Evolutionary conservation across 768 basidiomycete genomes (phyloP), one percentile per base, ranked within the genome.

Genomic region (Cystofilobasidium ferigula): DNA sequence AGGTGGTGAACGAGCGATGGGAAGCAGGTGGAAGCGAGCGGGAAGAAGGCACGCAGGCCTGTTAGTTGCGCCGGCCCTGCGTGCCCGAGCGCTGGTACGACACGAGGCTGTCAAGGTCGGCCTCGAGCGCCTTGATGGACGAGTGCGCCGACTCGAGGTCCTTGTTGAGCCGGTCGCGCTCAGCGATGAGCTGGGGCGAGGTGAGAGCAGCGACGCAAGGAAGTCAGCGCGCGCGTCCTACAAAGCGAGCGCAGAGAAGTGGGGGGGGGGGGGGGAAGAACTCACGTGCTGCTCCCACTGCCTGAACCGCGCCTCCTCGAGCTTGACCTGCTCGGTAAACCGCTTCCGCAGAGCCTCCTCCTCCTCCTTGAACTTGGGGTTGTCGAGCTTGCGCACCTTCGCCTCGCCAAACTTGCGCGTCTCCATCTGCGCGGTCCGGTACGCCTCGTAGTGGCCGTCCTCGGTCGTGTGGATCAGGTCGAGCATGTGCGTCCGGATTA

Each of bases 331-430:
- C 78, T 99, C 95, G 35, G 95, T 99, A 79, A 99, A 99, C 69
- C 92, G 85, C 82, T 93, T 97, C 74, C 94, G 82, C 69, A 98
- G 84, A 67, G 85, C 82, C 78, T 99, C 95, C 77, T 99, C 94
- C 79, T 99, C 95, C 77, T 98, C 95, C 81, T 93, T 93, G 85
- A 94, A 99, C 78, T 98, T 98, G 72, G 95, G 94, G 78, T 98
- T 99, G 79, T 99, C 93, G 71, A 89, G 82, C 80, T 97, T 97
- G 84, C 90, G 93, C 73, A 93, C 89, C 80, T 97, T 97, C 71
- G 92, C 86, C 77, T 98, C 95, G 71, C 93, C 95, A 71, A 92
- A 94, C 78, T 98, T 98, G 78, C 95, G 87, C 10, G 95, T 97
- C 82, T 99, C 95, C 95, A 99, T 98, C 79, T 98, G 95, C 71